phyloP scores from a whole-genome alignment of 768 basidiomycete species.

The Neoboletus brunneissimus region DNA sequence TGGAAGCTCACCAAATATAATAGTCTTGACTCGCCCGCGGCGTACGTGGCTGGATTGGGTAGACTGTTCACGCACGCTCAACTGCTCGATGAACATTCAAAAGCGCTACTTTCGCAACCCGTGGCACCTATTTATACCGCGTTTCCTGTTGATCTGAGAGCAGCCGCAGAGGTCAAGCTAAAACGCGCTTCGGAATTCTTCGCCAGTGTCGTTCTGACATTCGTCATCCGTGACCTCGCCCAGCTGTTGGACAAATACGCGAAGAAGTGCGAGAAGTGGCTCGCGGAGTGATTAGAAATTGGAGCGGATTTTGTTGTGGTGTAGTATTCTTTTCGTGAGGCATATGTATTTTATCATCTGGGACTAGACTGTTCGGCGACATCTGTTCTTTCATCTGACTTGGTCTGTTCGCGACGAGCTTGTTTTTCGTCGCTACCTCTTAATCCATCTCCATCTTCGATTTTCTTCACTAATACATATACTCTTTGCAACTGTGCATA shows the following conservation, averaged over 20 bases:
- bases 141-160: slow-evolving; percentile 62
- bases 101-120: slow-evolving; percentile 64
- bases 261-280: slow-evolving; percentile 92
- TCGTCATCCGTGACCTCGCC: slow-evolving; percentile 85
- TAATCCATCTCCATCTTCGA: slow-evolving; percentile 16
- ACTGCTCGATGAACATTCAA: slow-evolving; percentile 84
- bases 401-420: slow-evolving; percentile 10
- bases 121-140: slow-evolving; percentile 70
- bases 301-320: slow-evolving; percentile 23
- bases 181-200: slow-evolving; percentile 90
- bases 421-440: slow-evolving; percentile 8
- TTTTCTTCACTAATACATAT: slow-evolving; percentile 24
- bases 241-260: slow-evolving; percentile 89
- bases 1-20: slow-evolving; percentile 14
- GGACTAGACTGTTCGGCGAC: slow-evolving; percentile 32
- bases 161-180: slow-evolving; percentile 67
- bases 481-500: slow-evolving; percentile 23
- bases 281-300: slow-evolving; percentile 59
- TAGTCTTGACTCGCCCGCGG: slow-evolving; percentile 85
- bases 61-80: slow-evolving; percentile 73
- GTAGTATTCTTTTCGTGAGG: slow-evolving; percentile 27
- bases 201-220: slow-evolving; percentile 81
- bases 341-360: slow-evolving; percentile 35
- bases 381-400: slow-evolving; percentile 31
- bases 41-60: slow-evolving; percentile 74